A percentile compares a stretch with the other conserved stretches of the same genome.
Conservation (phyloP, 495 filamentous ascomycete genomes). For the Recurvomyces mirabilis region DNA sequence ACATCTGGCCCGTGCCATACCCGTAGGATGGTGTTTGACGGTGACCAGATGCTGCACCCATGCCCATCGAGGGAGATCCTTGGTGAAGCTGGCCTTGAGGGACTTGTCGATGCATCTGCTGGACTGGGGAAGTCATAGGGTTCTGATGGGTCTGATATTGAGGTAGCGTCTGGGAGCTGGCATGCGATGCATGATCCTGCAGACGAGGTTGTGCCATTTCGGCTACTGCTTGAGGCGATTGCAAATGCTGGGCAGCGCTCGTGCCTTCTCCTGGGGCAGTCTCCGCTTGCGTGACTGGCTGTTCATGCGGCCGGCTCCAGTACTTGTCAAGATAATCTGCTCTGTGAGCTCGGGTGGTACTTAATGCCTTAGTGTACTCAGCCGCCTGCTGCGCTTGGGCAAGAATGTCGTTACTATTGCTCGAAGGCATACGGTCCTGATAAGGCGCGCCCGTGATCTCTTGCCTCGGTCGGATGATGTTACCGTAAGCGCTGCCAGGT, state of each 20-base stretch:
- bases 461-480: conserved; percentile 73
- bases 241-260: conserved; percentile 32
- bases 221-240: conserved; percentile 19
- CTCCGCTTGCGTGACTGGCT: conserved; percentile 36
- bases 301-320: conserved; percentile 69
- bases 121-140: conserved; percentile 41
- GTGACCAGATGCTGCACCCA: conserved; percentile 26
- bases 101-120: conserved; percentile 39
- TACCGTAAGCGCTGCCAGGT: conserved; percentile 61
- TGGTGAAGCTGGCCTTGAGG: conserved; percentile 38
- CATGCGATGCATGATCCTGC: conserved; percentile 20
- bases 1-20: conserved; percentile 40
- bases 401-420: conserved; percentile 68
- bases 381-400: conserved; percentile 80
- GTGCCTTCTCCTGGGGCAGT: conserved; percentile 31
- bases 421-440: conserved; percentile 73
- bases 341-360: conserved; percentile 61
- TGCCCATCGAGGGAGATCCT: conserved; percentile 29
- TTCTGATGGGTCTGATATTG: conserved; percentile 43
- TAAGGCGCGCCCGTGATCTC: conserved; percentile 83
- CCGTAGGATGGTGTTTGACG: conserved; percentile 36
- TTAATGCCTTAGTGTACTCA: conserved; percentile 77
- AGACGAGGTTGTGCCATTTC: conserved; percentile 17
- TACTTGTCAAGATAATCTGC: conserved; percentile 62
- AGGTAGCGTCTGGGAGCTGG: conserved; percentile 44